phyloP scores from a whole-genome alignment of 1,139 yeast genomes.

The Debaryomycetaceae sp. region DNA sequence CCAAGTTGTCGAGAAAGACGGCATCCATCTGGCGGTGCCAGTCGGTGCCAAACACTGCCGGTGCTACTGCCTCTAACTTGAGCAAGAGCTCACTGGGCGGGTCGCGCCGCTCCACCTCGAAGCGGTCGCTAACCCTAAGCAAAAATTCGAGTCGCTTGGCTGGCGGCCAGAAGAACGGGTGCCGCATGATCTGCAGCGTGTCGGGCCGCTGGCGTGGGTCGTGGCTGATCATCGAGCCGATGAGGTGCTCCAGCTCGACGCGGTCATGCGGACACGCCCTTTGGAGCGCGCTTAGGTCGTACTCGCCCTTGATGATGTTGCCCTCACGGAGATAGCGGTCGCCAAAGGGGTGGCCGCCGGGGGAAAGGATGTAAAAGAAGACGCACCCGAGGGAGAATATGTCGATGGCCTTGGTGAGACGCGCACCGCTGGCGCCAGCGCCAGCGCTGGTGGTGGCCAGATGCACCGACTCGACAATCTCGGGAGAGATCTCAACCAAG shows the following conservation, averaged over 20 bases:
- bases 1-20: constrained; percentile 73
- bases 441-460: constrained; percentile 13
- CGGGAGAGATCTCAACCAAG: constrained; percentile 37
- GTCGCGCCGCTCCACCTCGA: constrained; percentile 82
- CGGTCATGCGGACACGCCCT: constrained; percentile 40
- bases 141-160: constrained; percentile 76
- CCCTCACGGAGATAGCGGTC: constrained; percentile 83
- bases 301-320: constrained; percentile 76
- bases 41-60: constrained; percentile 53
- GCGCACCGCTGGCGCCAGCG: constrained; percentile 29
- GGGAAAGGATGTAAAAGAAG: constrained; percentile 77
- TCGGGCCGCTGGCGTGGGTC: constrained; percentile 75
- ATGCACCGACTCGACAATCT: constrained; percentile 33
- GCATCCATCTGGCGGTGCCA: constrained; percentile 78
- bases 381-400: constrained; percentile 94
- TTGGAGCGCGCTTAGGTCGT: constrained; percentile 44
- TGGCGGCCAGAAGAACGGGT: constrained; percentile 86
- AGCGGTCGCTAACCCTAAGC: constrained; percentile 82
- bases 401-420: constrained; percentile 88
- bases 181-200: constrained; percentile 62
- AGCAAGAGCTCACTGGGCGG: constrained; percentile 71
- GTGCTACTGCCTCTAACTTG: constrained; percentile 55
- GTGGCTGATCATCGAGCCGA: constrained; percentile 62
- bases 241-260: constrained; percentile 68
- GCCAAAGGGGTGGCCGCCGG: constrained; percentile 94